These are phyloP conservation scores for Saksenaea vasiformis DNA, from an alignment of 371 early-diverging fungal species.

Conservation along the genomic window DNA sequence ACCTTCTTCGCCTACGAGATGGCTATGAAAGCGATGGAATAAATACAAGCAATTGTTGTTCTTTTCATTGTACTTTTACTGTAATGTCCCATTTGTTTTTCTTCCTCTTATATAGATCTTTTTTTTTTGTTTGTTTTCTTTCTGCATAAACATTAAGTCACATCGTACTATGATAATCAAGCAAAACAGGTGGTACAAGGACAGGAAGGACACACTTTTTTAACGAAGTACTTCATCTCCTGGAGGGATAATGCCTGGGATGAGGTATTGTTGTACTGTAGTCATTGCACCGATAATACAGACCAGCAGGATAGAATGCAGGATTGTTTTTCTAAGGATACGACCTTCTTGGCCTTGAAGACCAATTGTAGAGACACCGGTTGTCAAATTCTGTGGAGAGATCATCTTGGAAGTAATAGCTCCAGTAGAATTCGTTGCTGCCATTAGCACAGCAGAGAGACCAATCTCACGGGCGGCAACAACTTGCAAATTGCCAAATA, in stretches of 20 bases:
- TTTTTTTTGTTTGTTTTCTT: conserved; percentile 5
- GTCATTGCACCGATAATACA: conserved; percentile 43
- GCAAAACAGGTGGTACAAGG: no score
- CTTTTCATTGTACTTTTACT: not conserved
- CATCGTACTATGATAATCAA: not conserved
- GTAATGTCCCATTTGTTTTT: conserved; percentile 2
- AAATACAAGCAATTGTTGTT: not conserved
- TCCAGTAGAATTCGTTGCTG: conserved; percentile 47
- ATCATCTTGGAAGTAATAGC: conserved; percentile 54
- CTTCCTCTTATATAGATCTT: conserved; percentile 8
- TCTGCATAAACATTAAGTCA: conserved; percentile 6
- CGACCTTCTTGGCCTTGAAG: conserved; percentile 48
- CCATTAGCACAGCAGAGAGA: conserved; percentile 47
- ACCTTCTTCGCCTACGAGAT: conserved; percentile 82
- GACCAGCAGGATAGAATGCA: conserved; percentile 43
- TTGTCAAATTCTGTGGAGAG: conserved; percentile 53
- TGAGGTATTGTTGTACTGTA: conserved; percentile 49
- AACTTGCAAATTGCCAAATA: conserved; percentile 55
- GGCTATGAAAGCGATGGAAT: conserved; percentile 60
- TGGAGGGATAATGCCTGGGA: conserved; percentile 50
- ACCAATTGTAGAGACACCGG: conserved; percentile 52
- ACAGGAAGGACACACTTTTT: not conserved
- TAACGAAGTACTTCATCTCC: not conserved
- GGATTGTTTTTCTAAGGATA: conserved; percentile 42
- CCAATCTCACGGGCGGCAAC: conserved; percentile 53